Conservation (phyloP, 352 stramenopile species). For the Globisporangium paroecandrum region DNA sequence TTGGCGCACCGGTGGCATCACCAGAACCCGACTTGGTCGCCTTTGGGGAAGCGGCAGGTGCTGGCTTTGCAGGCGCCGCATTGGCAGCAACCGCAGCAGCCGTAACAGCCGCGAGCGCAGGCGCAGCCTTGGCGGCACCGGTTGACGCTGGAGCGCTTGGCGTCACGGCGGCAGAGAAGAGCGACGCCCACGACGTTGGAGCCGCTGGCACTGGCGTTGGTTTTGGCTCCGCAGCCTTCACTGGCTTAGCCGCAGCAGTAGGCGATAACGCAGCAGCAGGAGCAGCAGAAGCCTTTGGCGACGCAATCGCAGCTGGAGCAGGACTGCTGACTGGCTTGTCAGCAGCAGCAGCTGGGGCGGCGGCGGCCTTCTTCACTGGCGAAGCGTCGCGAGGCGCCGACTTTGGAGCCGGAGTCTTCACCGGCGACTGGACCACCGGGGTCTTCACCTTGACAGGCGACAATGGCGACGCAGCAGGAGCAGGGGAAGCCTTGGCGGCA, state of each 20-base stretch:
- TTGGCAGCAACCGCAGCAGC: constrained; percentile 25
- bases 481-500: constrained; percentile 22
- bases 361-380: constrained; percentile 19
- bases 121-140: constrained; percentile 8
- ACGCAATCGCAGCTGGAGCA: constrained; percentile 3
- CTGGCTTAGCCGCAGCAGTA: constrained; percentile 16
- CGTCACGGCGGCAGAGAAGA: constrained; percentile 31
- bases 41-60: constrained; percentile 19
- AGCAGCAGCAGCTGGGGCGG: constrained; percentile 1
- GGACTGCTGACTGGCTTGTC: constrained; percentile 6
- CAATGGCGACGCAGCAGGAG: constrained; percentile 13
- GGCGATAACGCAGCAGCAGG: constrained; percentile 15
- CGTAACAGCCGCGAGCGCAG: constrained; percentile 16
- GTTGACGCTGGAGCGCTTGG: constrained; percentile 18
- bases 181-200: constrained; percentile 58
- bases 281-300: constrained; percentile 14
- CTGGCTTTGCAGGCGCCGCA: constrained; percentile 20
- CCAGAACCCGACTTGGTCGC: constrained; percentile 19
- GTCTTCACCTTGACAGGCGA: constrained; percentile 19
- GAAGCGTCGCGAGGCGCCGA: constrained; percentile 19
- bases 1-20: constrained; percentile 27
- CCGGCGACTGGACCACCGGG: constrained; percentile 15
- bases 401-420: constrained; percentile 17
- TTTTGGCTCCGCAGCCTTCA: constrained; percentile 14
- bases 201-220: constrained; percentile 28